phyloP scores from a whole-genome alignment of 148 eudicot species.

The Vaccinium myrtillus region DNA sequence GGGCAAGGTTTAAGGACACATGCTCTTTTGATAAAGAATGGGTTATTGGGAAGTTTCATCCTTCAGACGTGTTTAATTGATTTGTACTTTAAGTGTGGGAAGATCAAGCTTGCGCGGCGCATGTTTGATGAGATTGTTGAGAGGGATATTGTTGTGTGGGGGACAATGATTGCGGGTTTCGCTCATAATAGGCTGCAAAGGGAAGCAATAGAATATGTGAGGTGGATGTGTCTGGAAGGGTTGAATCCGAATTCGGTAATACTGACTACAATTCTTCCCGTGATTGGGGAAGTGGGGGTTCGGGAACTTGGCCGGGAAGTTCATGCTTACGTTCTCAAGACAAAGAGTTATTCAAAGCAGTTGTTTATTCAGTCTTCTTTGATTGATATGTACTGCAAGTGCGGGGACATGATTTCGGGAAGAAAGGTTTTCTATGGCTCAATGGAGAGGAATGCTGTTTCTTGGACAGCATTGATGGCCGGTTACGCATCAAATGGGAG shows the following conservation, averaged over 20 bases:
- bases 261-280: slow-evolving; percentile 64
- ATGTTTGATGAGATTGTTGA: slow-evolving; percentile 66
- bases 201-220: slow-evolving; percentile 53
- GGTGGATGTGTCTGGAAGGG: slow-evolving; percentile 67
- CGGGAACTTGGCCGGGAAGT: slow-evolving; percentile 61
- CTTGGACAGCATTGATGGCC: slow-evolving; percentile 87
- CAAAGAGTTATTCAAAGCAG: slow-evolving; percentile 49
- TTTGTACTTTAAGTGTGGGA: slow-evolving; percentile 92
- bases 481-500: slow-evolving; percentile 72
- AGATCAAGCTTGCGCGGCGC: slow-evolving; percentile 56
- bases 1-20: slow-evolving; percentile 67
- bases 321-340: slow-evolving; percentile 82
- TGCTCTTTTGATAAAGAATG: slow-evolving; percentile 76
- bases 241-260: slow-evolving; percentile 65
- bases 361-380: slow-evolving; percentile 70
- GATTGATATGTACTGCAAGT: slow-evolving; percentile 94
- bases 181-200: slow-evolving; percentile 60
- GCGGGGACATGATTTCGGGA: slow-evolving; percentile 72
- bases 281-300: slow-evolving; percentile 60
- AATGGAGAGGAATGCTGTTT: slow-evolving; percentile 57
- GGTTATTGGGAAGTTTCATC: slow-evolving; percentile 48
- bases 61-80: slow-evolving; percentile 74
- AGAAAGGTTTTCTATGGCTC: slow-evolving; percentile 67
- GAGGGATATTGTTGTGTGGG: slow-evolving; percentile 87
- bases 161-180: slow-evolving; percentile 84